Evolutionary conservation across 768 basidiomycete genomes (phyloP), one percentile per base, ranked within the genome.

Genomic region (Trametes cinnabarina): DNA sequence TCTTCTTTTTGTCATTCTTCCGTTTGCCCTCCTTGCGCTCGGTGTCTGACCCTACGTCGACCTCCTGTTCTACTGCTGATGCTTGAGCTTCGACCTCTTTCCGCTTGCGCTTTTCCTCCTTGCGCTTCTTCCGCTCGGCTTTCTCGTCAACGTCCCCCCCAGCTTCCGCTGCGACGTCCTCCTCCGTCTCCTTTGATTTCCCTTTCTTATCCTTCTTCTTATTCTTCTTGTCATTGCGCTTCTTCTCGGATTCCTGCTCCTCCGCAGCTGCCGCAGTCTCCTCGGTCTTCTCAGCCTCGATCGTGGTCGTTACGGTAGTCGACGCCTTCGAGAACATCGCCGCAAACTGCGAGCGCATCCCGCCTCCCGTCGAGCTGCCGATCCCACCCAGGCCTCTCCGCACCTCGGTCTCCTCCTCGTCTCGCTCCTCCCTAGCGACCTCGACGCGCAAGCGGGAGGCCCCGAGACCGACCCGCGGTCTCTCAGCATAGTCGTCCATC

Each of bases 201-300:
- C 47, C 55, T 35, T 57, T 48, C 54, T 32, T 42, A 28, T 46
- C 57, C 15, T 54, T 49, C 43, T 44, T 61, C 37, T 58, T 62
- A 15, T 65, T 46, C 51, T 62, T 50, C 54, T 72, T 70, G 15
- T 61, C 68, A 55, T 67, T 69, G 62, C 71, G 76, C 61, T 71
- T 74, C 35, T 70, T 66, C 34, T 65, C 58, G 39, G n/a, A 19
- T 22, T 40, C 55, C 39, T 37, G 44, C 11, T n/a, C 4, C 32
- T 28, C 17, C 35, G 32, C 49, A 17, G 28, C 60, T 12, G 8
- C 20, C 22, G n/a, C 46, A n/a, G 47, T 9, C 32, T 32, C 39
- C 39, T 35, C 35, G 15, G 22, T 30, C 35, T 47, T 35, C 47
- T 9, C 62, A 12, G 48, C 64, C 41, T 51, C 58, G 32, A 40